Base-by-base conservation (phyloP, 768 basidiomycete genomes). In the Kwoniella sp. region DNA sequence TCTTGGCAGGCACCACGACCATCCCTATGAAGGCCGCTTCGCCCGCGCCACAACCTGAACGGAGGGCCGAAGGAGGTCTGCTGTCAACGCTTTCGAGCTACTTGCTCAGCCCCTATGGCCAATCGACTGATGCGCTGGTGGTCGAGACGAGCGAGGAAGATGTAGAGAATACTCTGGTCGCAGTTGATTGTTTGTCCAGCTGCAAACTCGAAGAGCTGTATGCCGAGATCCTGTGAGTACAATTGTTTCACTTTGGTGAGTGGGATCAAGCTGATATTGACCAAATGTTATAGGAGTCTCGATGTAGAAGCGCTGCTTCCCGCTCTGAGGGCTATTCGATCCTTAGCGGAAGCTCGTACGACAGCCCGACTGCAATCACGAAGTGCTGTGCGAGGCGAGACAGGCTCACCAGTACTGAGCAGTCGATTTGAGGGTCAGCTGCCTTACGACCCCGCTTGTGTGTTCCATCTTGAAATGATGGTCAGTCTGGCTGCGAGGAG, bases 161-260 rank as follows among this genome's bases (percentile, higher is more conserved):
- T 70, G 83, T 98, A 21, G 96, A 98, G 81, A 94, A 88, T 63
- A 97, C 96, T 0, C 83, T 99, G 2, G 94, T 90, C 65, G 89
- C 95, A 5, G 90, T 98, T 51, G 96, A 99, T 76, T 97, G 94
- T 77, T 88, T 99, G 62, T 88, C 88, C 1, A 90, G 92, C 19
- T 99, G 96, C 79, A 87, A 90, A 36, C 82, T 99, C 36, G 96
- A 99, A 68, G 92, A 96, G 76, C 83, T 99, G 1, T 98, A 98
- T 80, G 87, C 85, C 46, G 91, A 98, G 75, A 92, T 97, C 30
- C 87, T 90, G 94, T 95, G 76, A 76, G 90, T 82, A 1, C 15
- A 44, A 15, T 33, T 6, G 33, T 60, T 51, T 47, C 19, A 33
- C 33, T 13, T 13, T 13, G 1, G 15, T 27, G 21, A 15, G 1